Base-by-base conservation (phyloP, 2,329 filamentous ascomycete species). In the Podosphaera aphanis region DNA sequence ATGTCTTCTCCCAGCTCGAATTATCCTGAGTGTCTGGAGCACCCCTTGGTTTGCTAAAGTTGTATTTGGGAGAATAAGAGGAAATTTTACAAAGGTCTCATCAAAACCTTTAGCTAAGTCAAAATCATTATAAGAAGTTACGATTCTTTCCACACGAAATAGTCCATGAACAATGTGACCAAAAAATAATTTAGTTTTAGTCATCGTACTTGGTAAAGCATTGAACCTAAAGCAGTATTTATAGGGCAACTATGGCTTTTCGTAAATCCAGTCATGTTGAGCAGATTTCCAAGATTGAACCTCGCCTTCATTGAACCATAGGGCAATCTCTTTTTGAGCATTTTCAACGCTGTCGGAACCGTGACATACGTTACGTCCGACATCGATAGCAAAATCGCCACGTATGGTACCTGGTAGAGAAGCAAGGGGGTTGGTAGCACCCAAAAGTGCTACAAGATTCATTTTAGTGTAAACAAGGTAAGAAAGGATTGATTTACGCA, bases 341-440 rank as follows among this genome's bases (percentile, higher is more conserved):
- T 77, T 93, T 78, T 98, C 90, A 68, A 98, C 88, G 64, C 74
- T 78, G 76, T 98, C 90, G 67, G 85, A 94, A 65, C 90, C 90
- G 79, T 98, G 90, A 83, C 88, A 95, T 71, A 95, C 85, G 74
- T 98, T 98, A 67, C 88, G 84, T 70, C 90, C 90, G 63, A 85
- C 79, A 60, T 84, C 78, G 57, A 88, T 80, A 63, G 80, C 79
- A 64, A 66, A 85, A 71, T 86, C 45, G 67, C 85, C 88, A 71
- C 90, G 88, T 76, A 98, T 98, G 71, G 90, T 98, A 65, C 90
- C 90, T 54, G 90, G 90, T 60, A 79, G 77, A 48, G 88, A 95
- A 63, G 79, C 83, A 55, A 90, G 75, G 61, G 90, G 90, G 82
- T 98, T 95, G 76, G 90, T 98, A 69, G 90, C 90, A 69, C 90